Percentiles rank a stretch among this genome's conserved stretches.
These are phyloP conservation scores for Wickerhamomyces chambardii DNA, from an alignment of 805 yeast species.

Conservation along the genomic window DNA sequence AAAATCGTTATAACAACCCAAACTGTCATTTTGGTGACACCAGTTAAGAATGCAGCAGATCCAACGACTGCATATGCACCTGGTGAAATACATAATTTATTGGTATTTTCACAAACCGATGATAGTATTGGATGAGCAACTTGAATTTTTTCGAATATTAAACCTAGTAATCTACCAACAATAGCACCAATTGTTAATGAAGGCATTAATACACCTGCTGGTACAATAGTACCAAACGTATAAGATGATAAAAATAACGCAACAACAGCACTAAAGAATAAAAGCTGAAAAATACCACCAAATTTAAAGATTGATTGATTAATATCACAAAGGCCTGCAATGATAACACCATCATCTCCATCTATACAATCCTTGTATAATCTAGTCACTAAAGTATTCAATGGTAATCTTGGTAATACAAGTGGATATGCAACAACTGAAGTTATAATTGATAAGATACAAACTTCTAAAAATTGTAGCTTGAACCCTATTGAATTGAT, in stretches of 20 bases:
- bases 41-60: constrained; percentile 75
- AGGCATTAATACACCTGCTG: constrained; percentile 64
- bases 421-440: constrained; percentile 48
- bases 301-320: constrained; percentile 4
- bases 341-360: constrained; percentile 11
- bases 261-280: constrained; percentile 17
- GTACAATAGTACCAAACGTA: constrained; percentile 59
- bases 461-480: constrained; percentile 38
- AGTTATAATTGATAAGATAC: constrained; percentile 38
- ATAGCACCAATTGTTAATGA: constrained; percentile 55
- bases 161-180: constrained; percentile 47
- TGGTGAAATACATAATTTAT: constrained; percentile 58
- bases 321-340: constrained; percentile 18
- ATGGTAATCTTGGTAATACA: constrained; percentile 41
- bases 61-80: constrained; percentile 88
- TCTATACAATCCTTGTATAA: constrained; percentile 59
- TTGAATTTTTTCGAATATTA: constrained; percentile 41
- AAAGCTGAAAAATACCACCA: constrained; percentile 6
- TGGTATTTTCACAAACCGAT: constrained; percentile 30
- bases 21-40: constrained; percentile 73
- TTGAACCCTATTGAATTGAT: constrained; percentile 13
- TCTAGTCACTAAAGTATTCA: constrained; percentile 46
- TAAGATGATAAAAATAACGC: constrained; percentile 58
- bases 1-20: constrained; percentile 74
- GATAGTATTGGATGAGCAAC: constrained; percentile 24